phyloP scores from a whole-genome alignment of 148 eudicot genomes.

The Bassia scoparia region DNA sequence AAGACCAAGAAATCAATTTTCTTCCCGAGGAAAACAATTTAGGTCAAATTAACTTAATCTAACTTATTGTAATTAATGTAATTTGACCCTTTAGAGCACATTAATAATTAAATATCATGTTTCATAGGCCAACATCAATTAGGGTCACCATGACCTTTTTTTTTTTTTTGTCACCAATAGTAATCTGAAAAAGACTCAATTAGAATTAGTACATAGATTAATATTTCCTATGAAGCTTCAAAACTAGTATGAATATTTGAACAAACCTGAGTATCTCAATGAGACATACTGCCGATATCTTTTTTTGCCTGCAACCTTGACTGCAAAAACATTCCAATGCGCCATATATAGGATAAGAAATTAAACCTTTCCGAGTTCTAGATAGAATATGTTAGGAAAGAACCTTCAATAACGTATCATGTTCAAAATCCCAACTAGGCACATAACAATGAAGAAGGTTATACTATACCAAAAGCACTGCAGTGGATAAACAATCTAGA shows the following conservation, averaged over 20 bases:
- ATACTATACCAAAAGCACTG: neutral
- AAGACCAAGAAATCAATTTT: no score
- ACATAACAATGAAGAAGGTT: neutral
- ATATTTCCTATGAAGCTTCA: neutral
- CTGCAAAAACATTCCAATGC: slow-evolving; percentile 37
- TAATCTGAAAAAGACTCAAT: neutral
- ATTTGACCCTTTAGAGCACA: no score
- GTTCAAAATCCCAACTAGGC: neutral
- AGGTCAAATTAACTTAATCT: no score
- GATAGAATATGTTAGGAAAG: neutral
- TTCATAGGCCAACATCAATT: no score
- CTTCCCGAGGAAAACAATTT: no score
- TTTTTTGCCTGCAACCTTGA: slow-evolving; percentile 97
- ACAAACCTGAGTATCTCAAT: slow-evolving; percentile 71
- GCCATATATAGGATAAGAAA: neutral
- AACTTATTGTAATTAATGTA: no score
- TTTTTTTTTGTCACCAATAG: neutral
- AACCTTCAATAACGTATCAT: neutral
- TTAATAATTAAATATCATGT: no score
- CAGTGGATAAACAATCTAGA: neutral
- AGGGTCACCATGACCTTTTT: no score
- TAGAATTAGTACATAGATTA: neutral
- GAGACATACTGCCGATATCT: slow-evolving; percentile 62
- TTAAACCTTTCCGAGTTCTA: neutral
- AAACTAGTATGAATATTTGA: slow-evolving; percentile 1